Base-by-base conservation (phyloP, 768 basidiomycete genomes). In the button mushroom (Agaricus bisporus) region DNA sequence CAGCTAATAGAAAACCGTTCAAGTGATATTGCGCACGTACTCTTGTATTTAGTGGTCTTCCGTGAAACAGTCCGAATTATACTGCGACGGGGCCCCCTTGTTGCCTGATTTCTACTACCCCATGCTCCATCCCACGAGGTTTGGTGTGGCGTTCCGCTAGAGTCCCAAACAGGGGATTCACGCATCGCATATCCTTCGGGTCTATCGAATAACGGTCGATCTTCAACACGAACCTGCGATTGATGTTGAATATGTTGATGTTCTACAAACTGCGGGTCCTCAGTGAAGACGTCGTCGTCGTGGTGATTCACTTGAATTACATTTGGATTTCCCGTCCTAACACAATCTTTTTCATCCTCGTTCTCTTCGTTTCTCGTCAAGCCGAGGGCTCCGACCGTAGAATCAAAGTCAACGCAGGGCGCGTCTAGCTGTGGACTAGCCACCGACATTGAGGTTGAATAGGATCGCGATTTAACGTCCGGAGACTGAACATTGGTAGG, bases 11-110 rank as follows among this genome's bases (percentile, higher is more conserved):
- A 50, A 32, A 29, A 18, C 20, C 38, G 6, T 1, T n/a, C 44
- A 32, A 22, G 4, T n/a, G 15, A 50, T 43, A 52, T 48, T 36
- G 41, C 38, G 44, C 25, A 64, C 72, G 15, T 49, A 77, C 76
- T 78, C 57, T 75, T 77, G 56, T 72, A 75, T 39, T 72, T 71
- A 29, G 68, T 51, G 10, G 63, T 56, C 53, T 73, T 73, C 51
- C 68, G 68, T 29, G 61, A 58, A 28, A 60, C 60, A 15, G 68
- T 56, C 50, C 65, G 64, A 32, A 66, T 56, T 28, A 59, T 50
- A 10, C 51, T 49, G 32, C 67, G 62, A 4, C 63, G 48, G 4
- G 56, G 41, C 29, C 43, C 54, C 35, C 41, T 57, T 14, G 41
- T 44, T n/a, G 22, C 8, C 20, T 28, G 29, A 29, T 32, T 17